These are phyloP conservation scores for Paraglomus occultum DNA, from an alignment of 192 early-diverging fungal genomes.

Conservation along the genomic window DNA sequence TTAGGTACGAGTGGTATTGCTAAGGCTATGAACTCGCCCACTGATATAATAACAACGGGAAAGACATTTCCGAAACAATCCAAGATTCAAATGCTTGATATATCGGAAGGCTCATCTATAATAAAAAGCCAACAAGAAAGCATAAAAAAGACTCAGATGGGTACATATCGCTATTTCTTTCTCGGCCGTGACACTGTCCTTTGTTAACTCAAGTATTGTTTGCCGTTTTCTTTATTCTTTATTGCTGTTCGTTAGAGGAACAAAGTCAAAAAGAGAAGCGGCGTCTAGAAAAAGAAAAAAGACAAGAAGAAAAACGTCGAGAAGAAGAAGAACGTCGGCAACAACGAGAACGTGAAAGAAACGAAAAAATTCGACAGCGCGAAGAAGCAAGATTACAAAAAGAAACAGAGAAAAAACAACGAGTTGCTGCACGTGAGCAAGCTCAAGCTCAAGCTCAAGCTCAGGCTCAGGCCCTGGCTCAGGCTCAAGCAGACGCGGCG, in stretches of 20 bases:
- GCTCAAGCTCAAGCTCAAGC: too few relatives aligned
- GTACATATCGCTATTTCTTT: constrained; percentile 3
- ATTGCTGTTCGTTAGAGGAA: constrained; percentile 24
- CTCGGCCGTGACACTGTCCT: too few relatives aligned
- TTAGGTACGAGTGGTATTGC: not conserved
- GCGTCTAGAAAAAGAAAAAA: constrained; percentile 22
- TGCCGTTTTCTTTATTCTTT: constrained; percentile 14
- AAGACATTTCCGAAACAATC: constrained; percentile 27
- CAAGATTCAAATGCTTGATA: constrained; percentile 31
- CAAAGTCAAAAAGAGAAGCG: constrained; percentile 16
- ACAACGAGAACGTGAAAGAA: constrained; percentile 22
- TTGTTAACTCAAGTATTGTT: constrained; percentile 16
- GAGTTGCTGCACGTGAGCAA: constrained; percentile 5
- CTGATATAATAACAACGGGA: constrained; percentile 15
- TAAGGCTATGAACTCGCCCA: not conserved
- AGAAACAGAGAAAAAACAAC: constrained; percentile 28
- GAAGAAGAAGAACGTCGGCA: constrained; percentile 25
- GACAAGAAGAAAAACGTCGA: constrained; percentile 21
- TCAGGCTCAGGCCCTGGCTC: too few relatives aligned
- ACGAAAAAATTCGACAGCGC: constrained; percentile 8
- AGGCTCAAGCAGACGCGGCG: not conserved
- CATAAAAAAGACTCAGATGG: constrained; percentile 19
- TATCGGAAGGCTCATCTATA: constrained; percentile 10
- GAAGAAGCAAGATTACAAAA: constrained; percentile 25
- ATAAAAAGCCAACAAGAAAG: constrained; percentile 26